Evolutionary conservation across 2,329 filamentous ascomycete species (phyloP).

Genomic region (Diaporthe citriasiana): DNA sequence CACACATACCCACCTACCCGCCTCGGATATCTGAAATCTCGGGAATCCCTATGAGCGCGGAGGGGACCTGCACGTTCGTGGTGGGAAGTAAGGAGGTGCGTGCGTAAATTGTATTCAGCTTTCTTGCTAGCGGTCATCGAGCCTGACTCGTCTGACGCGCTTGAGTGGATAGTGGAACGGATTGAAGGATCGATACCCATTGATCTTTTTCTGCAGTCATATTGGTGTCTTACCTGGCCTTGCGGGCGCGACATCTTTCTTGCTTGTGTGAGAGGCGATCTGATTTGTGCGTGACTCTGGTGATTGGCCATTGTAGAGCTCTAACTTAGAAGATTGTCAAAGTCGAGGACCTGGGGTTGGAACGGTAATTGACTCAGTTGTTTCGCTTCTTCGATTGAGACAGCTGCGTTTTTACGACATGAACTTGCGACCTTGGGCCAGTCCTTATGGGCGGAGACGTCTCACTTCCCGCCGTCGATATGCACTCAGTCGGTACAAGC

Average conservation of each 20-base stretch:
- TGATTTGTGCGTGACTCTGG: not conserved
- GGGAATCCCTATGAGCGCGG: not conserved
- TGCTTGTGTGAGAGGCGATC: not conserved
- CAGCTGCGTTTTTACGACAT: not conserved
- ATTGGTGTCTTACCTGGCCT: not conserved
- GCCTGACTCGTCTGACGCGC: conserved; percentile 10
- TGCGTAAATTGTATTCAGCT: conserved; percentile 22
- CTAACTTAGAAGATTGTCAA: too few species aligned
- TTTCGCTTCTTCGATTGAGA: not conserved
- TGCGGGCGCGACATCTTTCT: not conserved
- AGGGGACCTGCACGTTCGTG: not conserved
- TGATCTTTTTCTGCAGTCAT: too few species aligned
- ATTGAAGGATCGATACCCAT: conserved; percentile 35
- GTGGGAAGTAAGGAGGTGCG: not conserved
- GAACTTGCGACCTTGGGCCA: not conserved
- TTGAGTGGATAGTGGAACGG: conserved; percentile 27
- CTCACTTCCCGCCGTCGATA: not conserved
- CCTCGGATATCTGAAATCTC: not conserved
- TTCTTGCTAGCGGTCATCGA: conserved; percentile 12
- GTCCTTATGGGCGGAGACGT: not conserved
- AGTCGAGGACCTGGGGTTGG: not conserved
- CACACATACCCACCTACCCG: not conserved
- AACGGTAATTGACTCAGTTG: not conserved
- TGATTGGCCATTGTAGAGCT: not conserved
- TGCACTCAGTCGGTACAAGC: not conserved